Evolutionary conservation across 495 filamentous ascomycete species (phyloP).

Genomic region (Paragyromitra xinjiangensis): DNA sequence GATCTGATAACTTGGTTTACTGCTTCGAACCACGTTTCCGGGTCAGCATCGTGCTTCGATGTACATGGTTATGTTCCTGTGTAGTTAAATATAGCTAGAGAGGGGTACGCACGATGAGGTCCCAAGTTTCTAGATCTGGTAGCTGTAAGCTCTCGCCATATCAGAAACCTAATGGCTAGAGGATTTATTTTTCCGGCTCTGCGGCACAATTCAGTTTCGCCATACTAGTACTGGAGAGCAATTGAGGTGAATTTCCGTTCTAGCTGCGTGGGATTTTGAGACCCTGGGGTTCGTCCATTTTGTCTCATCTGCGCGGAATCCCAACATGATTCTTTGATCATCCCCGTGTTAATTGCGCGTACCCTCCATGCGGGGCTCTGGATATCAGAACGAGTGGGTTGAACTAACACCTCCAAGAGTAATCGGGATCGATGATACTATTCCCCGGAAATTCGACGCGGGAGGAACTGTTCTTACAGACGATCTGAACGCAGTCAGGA

Average conservation of each 20-base stretch:
- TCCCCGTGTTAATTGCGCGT: not conserved
- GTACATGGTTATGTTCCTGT: slow-evolving; percentile 3
- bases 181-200: slow-evolving; percentile 5
- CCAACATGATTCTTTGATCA: not conserved
- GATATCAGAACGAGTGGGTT: not conserved
- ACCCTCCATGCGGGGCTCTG: not conserved
- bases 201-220: not conserved
- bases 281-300: not conserved
- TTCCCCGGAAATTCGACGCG: not conserved
- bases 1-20: slow-evolving; percentile 14
- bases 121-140: slow-evolving; percentile 6
- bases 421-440: not conserved
- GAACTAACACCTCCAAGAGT: too few species aligned
- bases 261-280: not conserved
- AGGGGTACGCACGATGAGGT: slow-evolving; percentile 2
- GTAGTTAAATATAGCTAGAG: slow-evolving; percentile 22
- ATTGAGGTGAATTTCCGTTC: not conserved
- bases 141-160: slow-evolving; percentile 5
- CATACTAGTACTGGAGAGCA: not conserved
- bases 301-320: not conserved
- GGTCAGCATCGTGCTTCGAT: slow-evolving; percentile 5
- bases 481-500: not conserved
- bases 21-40: slow-evolving; percentile 33
- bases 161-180: not conserved
- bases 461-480: too few species aligned